Percentiles rank a stretch among this genome's conserved stretches.
These are phyloP conservation scores for Kodamaea kaohsiungensis DNA, from an alignment of 805 yeast genomes.

Conservation along the genomic window DNA sequence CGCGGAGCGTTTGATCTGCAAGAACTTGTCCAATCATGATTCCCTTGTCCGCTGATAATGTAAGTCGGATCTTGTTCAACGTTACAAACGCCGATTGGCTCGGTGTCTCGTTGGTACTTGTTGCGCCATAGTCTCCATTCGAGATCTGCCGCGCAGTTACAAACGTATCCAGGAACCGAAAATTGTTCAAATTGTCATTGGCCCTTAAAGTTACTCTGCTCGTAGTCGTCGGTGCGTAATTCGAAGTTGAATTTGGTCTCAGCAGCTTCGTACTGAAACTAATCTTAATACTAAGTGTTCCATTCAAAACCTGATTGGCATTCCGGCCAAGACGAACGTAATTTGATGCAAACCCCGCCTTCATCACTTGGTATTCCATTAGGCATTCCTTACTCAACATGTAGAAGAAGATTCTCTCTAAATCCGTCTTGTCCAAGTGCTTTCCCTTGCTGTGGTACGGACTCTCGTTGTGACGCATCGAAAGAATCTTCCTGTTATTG, in stretches of 20 bases:
- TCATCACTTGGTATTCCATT: conserved; percentile 70
- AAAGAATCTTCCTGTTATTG: conserved; percentile 57
- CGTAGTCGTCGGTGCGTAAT: not conserved
- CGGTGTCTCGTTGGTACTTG: not conserved
- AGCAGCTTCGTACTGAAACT: conserved; percentile 40
- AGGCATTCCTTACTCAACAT: conserved; percentile 65
- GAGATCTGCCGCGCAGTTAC: conserved; percentile 24
- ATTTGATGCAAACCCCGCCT: conserved; percentile 78
- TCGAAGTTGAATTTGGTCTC: conserved; percentile 3
- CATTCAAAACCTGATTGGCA: conserved; percentile 50
- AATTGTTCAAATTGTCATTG: conserved; percentile 14
- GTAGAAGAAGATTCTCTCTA: conserved; percentile 82
- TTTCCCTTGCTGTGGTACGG: conserved; percentile 74
- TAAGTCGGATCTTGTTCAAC: conserved; percentile 43
- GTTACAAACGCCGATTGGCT: conserved; percentile 15
- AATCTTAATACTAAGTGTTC: conserved; percentile 49
- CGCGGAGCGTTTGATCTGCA: conserved; percentile 42
- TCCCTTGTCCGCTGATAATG: conserved; percentile 42
- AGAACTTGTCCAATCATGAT: conserved; percentile 25
- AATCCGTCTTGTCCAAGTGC: conserved; percentile 59
- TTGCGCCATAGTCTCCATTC: conserved; percentile 12
- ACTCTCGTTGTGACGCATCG: conserved; percentile 59
- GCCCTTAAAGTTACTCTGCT: conserved; percentile 3
- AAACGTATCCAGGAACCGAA: conserved; percentile 26
- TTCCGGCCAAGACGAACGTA: conserved; percentile 66